Evolutionary conservation across 2,329 filamentous ascomycete genomes (phyloP).

Genomic region (Aspergillus brasiliensis): DNA sequence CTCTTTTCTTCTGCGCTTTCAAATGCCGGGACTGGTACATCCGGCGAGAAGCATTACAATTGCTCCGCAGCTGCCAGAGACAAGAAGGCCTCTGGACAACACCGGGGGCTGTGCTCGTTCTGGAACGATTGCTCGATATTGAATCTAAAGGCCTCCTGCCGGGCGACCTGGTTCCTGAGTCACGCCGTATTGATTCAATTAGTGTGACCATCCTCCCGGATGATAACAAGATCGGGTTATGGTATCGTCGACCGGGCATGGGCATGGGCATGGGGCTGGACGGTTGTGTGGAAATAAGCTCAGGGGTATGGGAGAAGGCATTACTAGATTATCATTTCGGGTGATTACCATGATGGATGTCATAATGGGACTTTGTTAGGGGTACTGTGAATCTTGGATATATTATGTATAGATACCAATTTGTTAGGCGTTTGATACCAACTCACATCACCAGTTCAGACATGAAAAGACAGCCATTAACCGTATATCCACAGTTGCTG

Average conservation of each 20-base stretch:
- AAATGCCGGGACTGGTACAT: constrained; percentile 35
- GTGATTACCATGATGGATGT: background rate
- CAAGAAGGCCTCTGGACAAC: constrained; percentile 4
- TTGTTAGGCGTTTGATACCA: background rate
- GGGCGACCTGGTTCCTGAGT: background rate
- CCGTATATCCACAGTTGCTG: no score
- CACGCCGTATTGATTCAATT: background rate
- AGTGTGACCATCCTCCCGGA: background rate
- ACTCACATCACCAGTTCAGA: background rate
- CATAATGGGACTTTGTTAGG: background rate
- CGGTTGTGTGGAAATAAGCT: background rate
- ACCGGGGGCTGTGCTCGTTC: background rate
- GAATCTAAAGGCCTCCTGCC: background rate
- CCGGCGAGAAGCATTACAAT: background rate
- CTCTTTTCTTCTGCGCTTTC: constrained; percentile 35
- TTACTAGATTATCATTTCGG: background rate
- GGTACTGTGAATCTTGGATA: no score
- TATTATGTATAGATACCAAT: background rate
- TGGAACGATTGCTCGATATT: background rate
- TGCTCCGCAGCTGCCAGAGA: background rate
- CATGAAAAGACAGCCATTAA: no score
- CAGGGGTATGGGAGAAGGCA: background rate
- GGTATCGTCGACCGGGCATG: background rate
- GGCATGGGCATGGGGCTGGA: background rate
- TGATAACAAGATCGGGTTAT: background rate